Base-by-base conservation (phyloP, 495 filamentous ascomycete species). In the Penicillium waksmanii region DNA sequence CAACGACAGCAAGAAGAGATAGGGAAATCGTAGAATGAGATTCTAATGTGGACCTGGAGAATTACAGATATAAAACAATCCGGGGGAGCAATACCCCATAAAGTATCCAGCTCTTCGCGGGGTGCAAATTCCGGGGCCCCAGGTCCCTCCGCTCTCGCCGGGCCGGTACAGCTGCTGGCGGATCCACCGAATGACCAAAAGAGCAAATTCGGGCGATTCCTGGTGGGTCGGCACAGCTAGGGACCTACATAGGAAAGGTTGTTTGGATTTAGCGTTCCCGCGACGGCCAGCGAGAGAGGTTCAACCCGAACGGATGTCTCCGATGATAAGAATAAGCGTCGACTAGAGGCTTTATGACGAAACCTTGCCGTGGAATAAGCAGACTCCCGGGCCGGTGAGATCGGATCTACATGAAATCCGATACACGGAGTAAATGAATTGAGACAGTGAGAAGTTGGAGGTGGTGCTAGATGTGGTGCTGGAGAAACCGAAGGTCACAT, bases 201-300 rank as follows among this genome's bases (percentile, higher is more conserved):
- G 54, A 56, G 53, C 40, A 56, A 40, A 48, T 56, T 48, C 17
- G 54, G 46, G 54, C 54, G 54, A 56, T 34, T n/a, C 43, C 34
- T 25, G 18, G 54, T 50, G 54, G 53, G 23, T 55, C 53, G 17
- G 11, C 3, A 34, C 38, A 25, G 23, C 46, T 10, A 1, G 31
- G 3, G 46, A 48, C 8, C 42, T 44, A 4, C 42, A n/a, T 18
- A 31, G 8, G 17, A n/a, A 8, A n/a, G 42, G 17, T 8, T 44
- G 42, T 19, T 44, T 44, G 18, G 11, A 48, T 23, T n/a, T 48
- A 48, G 46, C 46, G 46, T 23, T 38, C 46, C 10, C 21, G 46
- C 10, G 9, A 48, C 8, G 12, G 3, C 46, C 46, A 48, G 50
- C n/a, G 25, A 18, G 31, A 12, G 50, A n/a, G 11, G 34, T 19